Base-by-base conservation (phyloP, 768 basidiomycete species). In the Strobilomyces confusus region DNA sequence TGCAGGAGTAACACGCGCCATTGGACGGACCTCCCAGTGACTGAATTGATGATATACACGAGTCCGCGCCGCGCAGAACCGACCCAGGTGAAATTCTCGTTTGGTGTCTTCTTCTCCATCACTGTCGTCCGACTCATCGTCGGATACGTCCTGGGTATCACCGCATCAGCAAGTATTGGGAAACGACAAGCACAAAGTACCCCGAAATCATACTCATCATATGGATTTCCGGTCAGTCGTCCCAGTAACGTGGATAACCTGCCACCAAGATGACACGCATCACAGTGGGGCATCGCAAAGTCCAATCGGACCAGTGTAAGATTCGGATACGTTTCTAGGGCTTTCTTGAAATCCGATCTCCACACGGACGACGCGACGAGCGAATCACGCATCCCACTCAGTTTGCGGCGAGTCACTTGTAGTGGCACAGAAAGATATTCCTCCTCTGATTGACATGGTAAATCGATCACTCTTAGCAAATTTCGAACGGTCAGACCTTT, bases 351-450 rank as follows among this genome's bases (percentile, higher is more conserved):
- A 12, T 79, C 75, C 2, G 83, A 76, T 52, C 77, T 74, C 93
- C 93, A 97, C 12, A 90, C 80, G 1, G 89, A 90, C n/a, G 91
- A 92, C 9, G 86, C 76, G 6, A 94, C 88, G 14, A 90, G 70
- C 2, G 89, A 87, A 63, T 92, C 88, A 52, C 80, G 73, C 54
- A 89, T 71, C 2, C 88, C 86, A 9, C 69, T 72, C 25, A 95
- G 65, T 63, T 89, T 89, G 44, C 89, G 81, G 22, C 85, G 80
- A n/a, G 80, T 72, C 1, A 82, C 75, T 43, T 75, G 75, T 36
- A 91, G 65, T n/a, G 90, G 85, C 1, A 87, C 78, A 23, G 79
- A 77, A 63, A 92, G 88, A 64, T 92, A 92, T 53, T 84, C 77
- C 49, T 87, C 82, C 58, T 73, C 82, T 79, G 34, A 15, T 36